These are phyloP conservation scores for Aspergillus thermomutatus DNA, from an alignment of 2,329 filamentous ascomycete genomes.

Conservation along the genomic window DNA sequence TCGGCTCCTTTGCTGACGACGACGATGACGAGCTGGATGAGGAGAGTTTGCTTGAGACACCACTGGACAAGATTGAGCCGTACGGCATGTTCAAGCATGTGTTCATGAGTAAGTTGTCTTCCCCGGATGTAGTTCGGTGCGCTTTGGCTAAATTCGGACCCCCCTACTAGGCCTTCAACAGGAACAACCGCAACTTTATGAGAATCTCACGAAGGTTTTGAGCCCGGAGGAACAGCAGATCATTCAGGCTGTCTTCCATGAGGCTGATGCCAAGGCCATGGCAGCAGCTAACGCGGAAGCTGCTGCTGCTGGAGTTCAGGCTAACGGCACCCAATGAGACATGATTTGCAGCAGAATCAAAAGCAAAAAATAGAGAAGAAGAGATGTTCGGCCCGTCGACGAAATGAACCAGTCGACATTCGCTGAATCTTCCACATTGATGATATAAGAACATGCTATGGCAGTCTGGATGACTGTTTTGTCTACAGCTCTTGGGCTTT, in stretches of 20 bases:
- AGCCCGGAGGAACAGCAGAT: slow-evolving; percentile 76
- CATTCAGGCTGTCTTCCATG: slow-evolving; percentile 72
- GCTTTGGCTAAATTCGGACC: slow-evolving; percentile 25
- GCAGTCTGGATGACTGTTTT: slow-evolving; percentile 14
- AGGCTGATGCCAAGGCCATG: slow-evolving; percentile 59
- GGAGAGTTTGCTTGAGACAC: slow-evolving; percentile 86
- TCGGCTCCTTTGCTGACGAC: slow-evolving; percentile 68
- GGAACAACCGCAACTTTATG: slow-evolving; percentile 86
- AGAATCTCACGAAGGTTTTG: slow-evolving; percentile 73
- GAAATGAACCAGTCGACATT: slow-evolving; percentile 17
- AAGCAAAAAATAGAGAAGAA: slow-evolving; percentile 14
- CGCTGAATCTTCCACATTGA: slow-evolving; percentile 9
- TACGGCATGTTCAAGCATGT: slow-evolving; percentile 84
- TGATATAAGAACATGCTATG: slow-evolving; percentile 16
- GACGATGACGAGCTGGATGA: slow-evolving; percentile 93
- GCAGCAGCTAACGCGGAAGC: slow-evolving; percentile 38
- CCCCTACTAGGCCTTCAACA: slow-evolving; percentile 69
- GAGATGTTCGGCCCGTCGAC: slow-evolving; percentile 11
- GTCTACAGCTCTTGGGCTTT: neutral
- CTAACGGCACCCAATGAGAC: slow-evolving; percentile 32
- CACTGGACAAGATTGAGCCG: slow-evolving; percentile 90
- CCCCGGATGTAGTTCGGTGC: neutral
- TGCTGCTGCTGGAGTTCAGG: slow-evolving; percentile 31
- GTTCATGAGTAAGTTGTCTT: slow-evolving; percentile 65
- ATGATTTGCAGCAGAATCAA: slow-evolving; percentile 6